phyloP scores from a whole-genome alignment of 2,329 filamentous ascomycete species.

The Pseudogymnoascus sp. region DNA sequence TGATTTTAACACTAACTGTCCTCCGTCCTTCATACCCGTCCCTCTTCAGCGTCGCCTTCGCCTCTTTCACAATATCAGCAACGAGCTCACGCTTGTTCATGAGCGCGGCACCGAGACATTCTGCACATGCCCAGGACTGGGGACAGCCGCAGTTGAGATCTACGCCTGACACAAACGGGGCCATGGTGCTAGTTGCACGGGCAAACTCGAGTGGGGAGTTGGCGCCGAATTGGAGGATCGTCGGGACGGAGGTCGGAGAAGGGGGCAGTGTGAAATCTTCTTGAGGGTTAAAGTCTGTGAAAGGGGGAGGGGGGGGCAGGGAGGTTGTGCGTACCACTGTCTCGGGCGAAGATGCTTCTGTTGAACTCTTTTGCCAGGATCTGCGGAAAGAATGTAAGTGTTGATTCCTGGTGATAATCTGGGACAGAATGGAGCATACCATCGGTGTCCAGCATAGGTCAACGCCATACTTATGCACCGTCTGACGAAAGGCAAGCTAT shows the following conservation, averaged over 20 bases:
- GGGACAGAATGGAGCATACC: conserved; percentile 29
- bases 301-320: neutral
- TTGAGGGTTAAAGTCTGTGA: conserved; percentile 16
- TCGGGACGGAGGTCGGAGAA: conserved; percentile 42
- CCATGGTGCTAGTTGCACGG: conserved; percentile 52
- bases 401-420: neutral
- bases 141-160: conserved; percentile 68
- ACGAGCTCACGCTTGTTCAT: conserved; percentile 59
- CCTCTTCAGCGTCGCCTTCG: conserved; percentile 39
- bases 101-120: conserved; percentile 58
- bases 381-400: conserved; percentile 15
- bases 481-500: conserved; percentile 60
- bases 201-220: conserved; percentile 53
- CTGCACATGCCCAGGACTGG: conserved; percentile 63
- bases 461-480: conserved; percentile 53
- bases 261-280: conserved; percentile 55
- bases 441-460: conserved; percentile 66
- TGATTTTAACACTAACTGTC: conserved; percentile 61
- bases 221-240: conserved; percentile 60
- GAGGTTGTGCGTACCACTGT: conserved; percentile 40
- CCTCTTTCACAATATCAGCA: conserved; percentile 54
- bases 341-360: conserved; percentile 48
- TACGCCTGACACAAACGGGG: conserved; percentile 54
- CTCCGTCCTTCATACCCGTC: conserved; percentile 44
- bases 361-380: conserved; percentile 63